Percentiles rank a stretch among this genome's conserved stretches.
Conservation (phyloP, 2,329 filamentous ascomycete genomes). For the Calonectria hongkongensis region DNA sequence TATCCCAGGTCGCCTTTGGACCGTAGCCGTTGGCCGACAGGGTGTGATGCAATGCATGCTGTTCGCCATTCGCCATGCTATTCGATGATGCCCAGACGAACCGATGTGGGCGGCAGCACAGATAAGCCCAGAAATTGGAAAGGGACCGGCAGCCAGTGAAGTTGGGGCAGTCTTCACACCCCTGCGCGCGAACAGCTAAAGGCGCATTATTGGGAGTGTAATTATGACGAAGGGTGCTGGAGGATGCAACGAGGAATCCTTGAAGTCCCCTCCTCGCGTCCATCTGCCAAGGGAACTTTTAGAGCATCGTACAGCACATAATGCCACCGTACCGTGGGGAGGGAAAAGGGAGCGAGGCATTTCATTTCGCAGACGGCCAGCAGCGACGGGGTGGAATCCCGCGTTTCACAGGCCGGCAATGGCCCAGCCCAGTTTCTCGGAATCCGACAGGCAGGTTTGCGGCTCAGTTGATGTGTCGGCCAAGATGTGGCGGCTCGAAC, state of each 20-base stretch:
- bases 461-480: conserved; percentile 36
- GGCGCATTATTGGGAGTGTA: conserved; percentile 29
- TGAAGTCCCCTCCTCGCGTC: conserved; percentile 17
- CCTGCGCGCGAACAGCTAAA: conserved; percentile 17
- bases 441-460: conserved; percentile 28
- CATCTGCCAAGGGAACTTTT: conserved; percentile 21
- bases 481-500: conserved; percentile 43
- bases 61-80: conserved; percentile 21
- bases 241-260: conserved; percentile 27
- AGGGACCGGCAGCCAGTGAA: conserved; percentile 22
- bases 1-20: conserved; percentile 11
- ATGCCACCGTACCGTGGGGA: conserved; percentile 20
- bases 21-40: conserved; percentile 24
- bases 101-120: conserved; percentile 37
- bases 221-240: conserved; percentile 36
- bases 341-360: background rate
- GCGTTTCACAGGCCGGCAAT: conserved; percentile 40
- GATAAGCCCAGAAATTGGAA: conserved; percentile 36
- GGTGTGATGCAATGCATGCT: conserved; percentile 35
- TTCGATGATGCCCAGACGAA: conserved; percentile 29
- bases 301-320: conserved; percentile 26
- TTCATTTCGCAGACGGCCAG: conserved; percentile 4
- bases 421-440: conserved; percentile 25
- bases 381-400: conserved; percentile 10
- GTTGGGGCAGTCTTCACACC: conserved; percentile 23